Base-by-base conservation (phyloP, 2,329 filamentous ascomycete species). In the Elsinoe ampelina region DNA sequence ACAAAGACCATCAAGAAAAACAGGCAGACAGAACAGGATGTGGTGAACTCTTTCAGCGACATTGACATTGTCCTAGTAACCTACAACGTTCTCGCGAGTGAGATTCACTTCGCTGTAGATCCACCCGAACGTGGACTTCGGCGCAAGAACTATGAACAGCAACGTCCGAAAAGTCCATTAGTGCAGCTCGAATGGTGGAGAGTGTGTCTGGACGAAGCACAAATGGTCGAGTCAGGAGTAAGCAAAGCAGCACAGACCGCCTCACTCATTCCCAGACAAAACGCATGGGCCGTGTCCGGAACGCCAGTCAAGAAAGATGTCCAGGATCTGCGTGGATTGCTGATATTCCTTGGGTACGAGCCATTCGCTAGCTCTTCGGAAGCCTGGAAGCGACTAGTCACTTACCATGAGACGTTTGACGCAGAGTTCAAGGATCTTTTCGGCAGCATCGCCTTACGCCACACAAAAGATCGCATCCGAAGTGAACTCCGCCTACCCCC, bases 201-300 rank as follows among this genome's bases (percentile, higher is more conserved):
- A 41, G 81, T 95, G 1, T 82, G 80, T 63, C 73, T 84, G 22
- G 81, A 84, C 62, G 81, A 90, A 85, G 74, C 92, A 0, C 93
- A 98, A 66, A 95, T 95, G 86, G 84, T 97, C 41, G 92, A 97
- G 67, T 92, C 82, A 62, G 89, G 90, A 34, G 84, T 95, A 3
- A 91, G 83, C 63, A 85, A 89, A 63, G 88, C 92, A 26, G 91
- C 93, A 1, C 81, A 79, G 47, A 83, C 96, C 12, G 90, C 90
- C 35, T 82, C 84, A 39, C 75, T 86, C 22, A 85, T 98, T 59
- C 90, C 92, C 43, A 81, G 93, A 26, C 72, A 87, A 61, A 91
- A 95, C 71, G 85, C 89, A 1, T 97, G 93, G 93, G 90, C 86
- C 12, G 84, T 98, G 39, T 92, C 89, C 0, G 93, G 89, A 41